These are phyloP conservation scores for Cardiospermum halicacabum DNA, from an alignment of 345 rosid species.

Conservation along the genomic window DNA sequence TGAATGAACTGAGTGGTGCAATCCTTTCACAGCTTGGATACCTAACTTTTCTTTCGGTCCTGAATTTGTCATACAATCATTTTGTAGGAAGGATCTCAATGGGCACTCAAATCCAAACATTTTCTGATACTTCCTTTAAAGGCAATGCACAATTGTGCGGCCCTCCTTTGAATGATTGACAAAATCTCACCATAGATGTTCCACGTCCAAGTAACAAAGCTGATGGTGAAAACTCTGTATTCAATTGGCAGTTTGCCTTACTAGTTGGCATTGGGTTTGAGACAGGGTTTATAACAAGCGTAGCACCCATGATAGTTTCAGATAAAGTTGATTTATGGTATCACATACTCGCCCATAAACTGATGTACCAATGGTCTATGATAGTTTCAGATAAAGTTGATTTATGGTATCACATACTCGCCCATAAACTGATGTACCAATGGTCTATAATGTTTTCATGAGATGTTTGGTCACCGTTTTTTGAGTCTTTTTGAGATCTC, in stretches of 20 bases:
- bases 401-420: too few relatives aligned
- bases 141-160: conserved; percentile 33
- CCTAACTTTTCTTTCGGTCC: conserved; percentile 22
- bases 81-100: conserved; percentile 25
- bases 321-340: conserved; percentile 25
- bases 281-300: conserved; percentile 34
- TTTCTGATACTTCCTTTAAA: conserved; percentile 15
- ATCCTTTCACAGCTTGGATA: conserved; percentile 24
- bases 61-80: conserved; percentile 35
- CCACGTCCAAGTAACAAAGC: too few relatives aligned
- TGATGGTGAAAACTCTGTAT: not conserved
- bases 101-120: conserved; percentile 22
- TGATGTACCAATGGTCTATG: too few relatives aligned
- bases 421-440: too few relatives aligned
- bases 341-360: too few relatives aligned
- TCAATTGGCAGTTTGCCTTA: conserved; percentile 47
- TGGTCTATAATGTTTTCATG: conserved; percentile 28
- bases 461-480: too few relatives aligned
- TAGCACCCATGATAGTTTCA: conserved; percentile 35
- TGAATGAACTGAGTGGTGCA: conserved; percentile 15
- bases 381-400: conserved; percentile 26
- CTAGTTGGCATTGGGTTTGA: conserved; percentile 48
- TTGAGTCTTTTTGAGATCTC: too few relatives aligned
- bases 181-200: too few relatives aligned
- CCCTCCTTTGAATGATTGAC: not conserved